phyloP scores from a whole-genome alignment of 768 basidiomycete species.

The Gautieria morchelliformis region DNA sequence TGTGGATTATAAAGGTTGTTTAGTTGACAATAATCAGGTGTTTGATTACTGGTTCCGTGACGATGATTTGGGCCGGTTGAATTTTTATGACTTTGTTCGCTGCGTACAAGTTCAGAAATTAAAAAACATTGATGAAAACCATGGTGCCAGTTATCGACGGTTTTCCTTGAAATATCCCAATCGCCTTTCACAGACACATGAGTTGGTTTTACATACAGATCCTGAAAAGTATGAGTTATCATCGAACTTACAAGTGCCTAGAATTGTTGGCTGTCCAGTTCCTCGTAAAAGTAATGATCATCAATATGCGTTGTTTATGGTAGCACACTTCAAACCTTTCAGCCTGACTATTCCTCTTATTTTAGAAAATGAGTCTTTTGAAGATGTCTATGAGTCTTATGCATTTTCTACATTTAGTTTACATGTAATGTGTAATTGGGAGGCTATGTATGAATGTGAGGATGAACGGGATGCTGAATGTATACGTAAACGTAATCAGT shows the following conservation, averaged over 20 bases:
- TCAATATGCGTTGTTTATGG: neutral
- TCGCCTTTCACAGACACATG: neutral
- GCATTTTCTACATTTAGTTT: too few relatives aligned
- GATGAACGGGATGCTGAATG: conserved; percentile 25
- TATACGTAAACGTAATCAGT: too few relatives aligned
- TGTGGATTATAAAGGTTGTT: too few relatives aligned
- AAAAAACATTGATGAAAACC: too few relatives aligned
- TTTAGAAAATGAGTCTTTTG: neutral
- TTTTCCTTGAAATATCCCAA: neutral
- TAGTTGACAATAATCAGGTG: neutral
- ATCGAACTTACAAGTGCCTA: neutral
- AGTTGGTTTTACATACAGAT: neutral
- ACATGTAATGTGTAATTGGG: conserved; percentile 26
- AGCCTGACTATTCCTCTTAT: neutral
- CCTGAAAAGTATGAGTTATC: neutral
- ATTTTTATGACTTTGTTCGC: conserved; percentile 7
- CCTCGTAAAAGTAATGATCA: neutral
- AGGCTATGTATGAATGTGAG: conserved; percentile 25
- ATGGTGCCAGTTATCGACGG: too few relatives aligned
- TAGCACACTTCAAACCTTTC: neutral
- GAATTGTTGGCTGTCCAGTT: neutral
- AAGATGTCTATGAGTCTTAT: neutral
- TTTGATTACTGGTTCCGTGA: conserved; percentile 1
- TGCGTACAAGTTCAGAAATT: neutral
- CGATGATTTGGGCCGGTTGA: neutral